These are phyloP conservation scores for Ophiostoma sp. DNA, from an alignment of 2,329 filamentous ascomycete species.

Conservation along the genomic window DNA sequence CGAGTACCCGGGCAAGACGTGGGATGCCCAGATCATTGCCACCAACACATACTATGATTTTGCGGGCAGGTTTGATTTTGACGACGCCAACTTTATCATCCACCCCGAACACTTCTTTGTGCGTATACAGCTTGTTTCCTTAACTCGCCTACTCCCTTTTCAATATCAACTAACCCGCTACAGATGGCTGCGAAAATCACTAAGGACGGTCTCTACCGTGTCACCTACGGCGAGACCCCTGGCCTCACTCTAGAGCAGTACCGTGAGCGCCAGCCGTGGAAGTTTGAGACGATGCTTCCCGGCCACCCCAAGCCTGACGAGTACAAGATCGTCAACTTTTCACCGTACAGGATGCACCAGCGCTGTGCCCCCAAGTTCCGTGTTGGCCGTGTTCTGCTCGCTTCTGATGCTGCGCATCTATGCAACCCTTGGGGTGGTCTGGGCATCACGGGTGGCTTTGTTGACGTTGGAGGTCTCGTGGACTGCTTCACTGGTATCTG, in stretches of 20 bases:
- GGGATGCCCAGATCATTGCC: slow-evolving; percentile 56
- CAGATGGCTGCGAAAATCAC: slow-evolving; percentile 56
- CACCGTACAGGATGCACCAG: slow-evolving; percentile 58
- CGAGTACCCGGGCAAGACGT: slow-evolving; percentile 56
- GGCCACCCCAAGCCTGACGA: slow-evolving; percentile 53
- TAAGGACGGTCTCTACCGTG: slow-evolving; percentile 54
- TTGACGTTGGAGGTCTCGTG: slow-evolving; percentile 56
- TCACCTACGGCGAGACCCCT: slow-evolving; percentile 56
- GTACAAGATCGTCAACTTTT: slow-evolving; percentile 53
- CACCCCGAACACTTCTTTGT: slow-evolving; percentile 52
- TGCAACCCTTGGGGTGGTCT: slow-evolving; percentile 54
- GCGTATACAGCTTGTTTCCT: neutral
- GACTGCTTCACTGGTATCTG: slow-evolving; percentile 50
- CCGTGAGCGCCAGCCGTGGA: slow-evolving; percentile 46
- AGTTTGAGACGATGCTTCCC: slow-evolving; percentile 54
- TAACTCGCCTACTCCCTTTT: neutral
- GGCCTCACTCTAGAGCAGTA: slow-evolving; percentile 51
- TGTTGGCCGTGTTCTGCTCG: slow-evolving; percentile 52
- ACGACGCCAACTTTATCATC: slow-evolving; percentile 56
- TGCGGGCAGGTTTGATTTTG: slow-evolving; percentile 45
- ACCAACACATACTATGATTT: slow-evolving; percentile 62
- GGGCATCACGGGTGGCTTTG: slow-evolving; percentile 58
- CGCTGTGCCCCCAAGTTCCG: slow-evolving; percentile 53
- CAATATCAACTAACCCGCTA: neutral
- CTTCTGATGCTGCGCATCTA: slow-evolving; percentile 56